Evolutionary conservation across 139 green algal species (phyloP), one percentile per base, ranked within the genome.

Genomic region (Gonium pectorale): DNA sequence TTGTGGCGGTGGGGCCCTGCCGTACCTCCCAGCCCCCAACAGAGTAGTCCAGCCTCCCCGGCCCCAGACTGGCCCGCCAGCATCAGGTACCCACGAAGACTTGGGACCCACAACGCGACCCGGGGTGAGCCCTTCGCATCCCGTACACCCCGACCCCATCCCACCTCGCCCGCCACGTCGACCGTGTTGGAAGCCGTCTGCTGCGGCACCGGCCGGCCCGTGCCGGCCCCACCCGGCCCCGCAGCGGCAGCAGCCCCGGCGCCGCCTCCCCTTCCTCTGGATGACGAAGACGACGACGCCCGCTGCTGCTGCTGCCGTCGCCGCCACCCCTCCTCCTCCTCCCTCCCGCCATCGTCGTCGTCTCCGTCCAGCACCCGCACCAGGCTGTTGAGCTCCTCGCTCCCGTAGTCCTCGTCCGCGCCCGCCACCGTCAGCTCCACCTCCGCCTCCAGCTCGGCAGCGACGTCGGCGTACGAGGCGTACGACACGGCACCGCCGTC

Each of bases 131-230:
- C 43, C 56, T 59, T 83, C 59, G 56, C 31, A 62, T 41, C 17
- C 17, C 49, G 17, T 15, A 26, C 17, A 56, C 19, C 17, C 19
- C 19, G 49, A 56, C 49, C 49, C 49, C 17, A 19, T 13, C 68
- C 49, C 9, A 86, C 81, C 68, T 66, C 31, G 5, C 69, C 81
- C 22, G 59, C 41, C 22, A 86, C 3, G 43, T 73, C 81, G 29
- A 86, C 6, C 3, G 81, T 87, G 46, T 87, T 81, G 33, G 37
- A 33, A 31, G 67, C 71, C 7, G 41, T 78, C n/a, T 46, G n/a
- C 44, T 40, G 13, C 9, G 68, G 68, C 68, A 78, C 5, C 26
- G 13, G 2, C 67, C 52, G 68, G 15, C 41, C 26, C 15, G 22
- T 26, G 9, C 40, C 67, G 8, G 38, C 41, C 13, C 21, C 67